Base-by-base conservation (phyloP, 805 yeast genomes). In the Metschnikowia rubicola region DNA sequence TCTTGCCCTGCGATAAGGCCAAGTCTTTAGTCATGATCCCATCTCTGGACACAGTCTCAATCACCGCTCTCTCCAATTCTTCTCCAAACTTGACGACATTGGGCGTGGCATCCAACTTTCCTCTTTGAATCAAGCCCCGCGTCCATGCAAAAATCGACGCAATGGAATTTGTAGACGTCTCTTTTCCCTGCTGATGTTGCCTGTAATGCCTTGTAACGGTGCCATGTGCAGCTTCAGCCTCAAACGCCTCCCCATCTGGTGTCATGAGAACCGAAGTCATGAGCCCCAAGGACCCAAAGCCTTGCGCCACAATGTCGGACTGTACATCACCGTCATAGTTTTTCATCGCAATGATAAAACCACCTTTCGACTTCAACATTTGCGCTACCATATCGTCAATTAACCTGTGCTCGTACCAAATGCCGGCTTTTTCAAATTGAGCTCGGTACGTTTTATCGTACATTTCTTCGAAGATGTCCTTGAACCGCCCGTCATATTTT, bases 311-410 rank as follows among this genome's bases (percentile, higher is more conserved):
- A 53, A 86, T 86, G 65, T 86, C 94, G 7, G 88, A 81, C 66
- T 85, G 89, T 46, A 86, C 94, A 64, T 86, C 94, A 67, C 94
- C 94, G 64, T 86, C 94, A 62, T 86, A 86, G 67, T 86, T 86
- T 67, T 86, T 86, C 74, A 86, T 73, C 41, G 92, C 92, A 74
- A 86, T 78, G 52, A 86, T 79, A 61, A 78, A 86, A 6, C 94
- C 94, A 61, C 94, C 94, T 60, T 83, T 82, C 26, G 92, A 86
- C 66, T 86, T 86, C 62, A 86, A 68, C 94, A 86, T 86, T 68
- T 86, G 94, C 4, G 92, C 92, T 51, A 86, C 94, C 90, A 86
- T 86, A 64, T 86, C 94, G 66, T 86, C 94, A 53, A 86, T 86
- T 62, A 86, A 75, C 67, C 94, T 79, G 66, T 86, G 94, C 65